These are phyloP conservation scores for Pythium aristosporum DNA, from an alignment of 352 stramenopile genomes.

Conservation along the genomic window DNA sequence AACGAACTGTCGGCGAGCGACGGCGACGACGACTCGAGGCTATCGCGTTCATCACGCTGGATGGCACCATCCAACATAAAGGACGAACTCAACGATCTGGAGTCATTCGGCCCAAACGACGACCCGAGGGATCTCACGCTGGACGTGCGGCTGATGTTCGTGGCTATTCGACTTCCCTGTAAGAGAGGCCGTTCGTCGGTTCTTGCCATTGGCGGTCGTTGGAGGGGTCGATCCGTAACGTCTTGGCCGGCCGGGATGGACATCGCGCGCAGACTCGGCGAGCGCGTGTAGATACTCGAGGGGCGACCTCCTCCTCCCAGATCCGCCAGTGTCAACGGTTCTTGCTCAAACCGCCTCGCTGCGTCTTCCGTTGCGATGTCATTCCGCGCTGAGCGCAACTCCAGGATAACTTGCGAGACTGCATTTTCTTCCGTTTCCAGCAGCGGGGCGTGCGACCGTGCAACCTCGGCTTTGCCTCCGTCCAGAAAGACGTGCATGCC, in stretches of 20 bases:
- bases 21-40: not conserved
- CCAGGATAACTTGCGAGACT: not conserved
- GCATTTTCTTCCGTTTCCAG: conserved; percentile 6
- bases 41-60: not conserved
- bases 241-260: not conserved
- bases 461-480: not conserved
- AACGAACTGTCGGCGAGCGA: conserved; percentile 1
- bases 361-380: not conserved
- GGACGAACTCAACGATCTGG: not conserved
- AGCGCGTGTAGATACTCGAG: not conserved
- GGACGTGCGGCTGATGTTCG: too few relatives aligned
- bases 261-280: not conserved
- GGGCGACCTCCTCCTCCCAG: not conserved
- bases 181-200: not conserved
- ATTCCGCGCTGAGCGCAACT: not conserved
- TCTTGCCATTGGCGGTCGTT: not conserved
- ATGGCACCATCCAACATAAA: not conserved
- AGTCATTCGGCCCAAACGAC: too few relatives aligned
- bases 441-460: not conserved
- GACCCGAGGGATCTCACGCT: too few relatives aligned
- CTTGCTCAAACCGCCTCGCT: not conserved
- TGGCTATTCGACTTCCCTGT: not conserved
- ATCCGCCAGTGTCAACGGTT: not conserved
- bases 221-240: not conserved
- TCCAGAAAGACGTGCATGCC: conserved; percentile 1